Conservation (phyloP, 306 rosid genomes). For the Trifolium subterraneum region DNA sequence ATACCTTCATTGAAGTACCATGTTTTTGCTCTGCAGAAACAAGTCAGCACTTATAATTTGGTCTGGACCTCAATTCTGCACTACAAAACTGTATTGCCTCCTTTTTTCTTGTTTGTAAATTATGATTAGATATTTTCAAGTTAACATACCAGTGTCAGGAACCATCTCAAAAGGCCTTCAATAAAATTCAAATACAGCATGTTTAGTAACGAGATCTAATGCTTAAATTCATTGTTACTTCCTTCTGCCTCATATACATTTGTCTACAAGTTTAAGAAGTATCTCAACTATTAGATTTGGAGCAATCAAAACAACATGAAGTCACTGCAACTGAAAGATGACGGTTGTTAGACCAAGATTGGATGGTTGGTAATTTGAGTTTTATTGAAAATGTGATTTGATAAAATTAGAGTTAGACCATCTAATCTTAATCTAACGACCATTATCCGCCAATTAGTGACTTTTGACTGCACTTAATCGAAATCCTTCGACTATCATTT, state of each 20-base stretch:
- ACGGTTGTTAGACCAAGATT: background rate
- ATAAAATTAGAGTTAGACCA: too few species aligned
- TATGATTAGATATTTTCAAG: background rate
- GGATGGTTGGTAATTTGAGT: too few species aligned
- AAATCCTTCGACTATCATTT: background rate
- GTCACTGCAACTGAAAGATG: background rate
- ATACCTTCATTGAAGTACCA: background rate
- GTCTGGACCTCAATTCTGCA: background rate
- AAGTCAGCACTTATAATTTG: conserved; percentile 13
- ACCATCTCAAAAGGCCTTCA: background rate
- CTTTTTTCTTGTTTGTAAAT: background rate
- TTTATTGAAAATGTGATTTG: too few species aligned
- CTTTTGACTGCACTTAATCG: background rate
- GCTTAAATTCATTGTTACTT: background rate
- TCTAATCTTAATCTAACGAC: background rate
- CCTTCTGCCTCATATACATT: background rate
- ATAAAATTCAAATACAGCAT: background rate
- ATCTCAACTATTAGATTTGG: background rate
- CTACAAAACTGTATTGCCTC: background rate
- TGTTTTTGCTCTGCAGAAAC: conserved; percentile 21
- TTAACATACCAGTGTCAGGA: background rate
- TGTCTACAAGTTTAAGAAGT: background rate
- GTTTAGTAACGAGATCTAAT: background rate
- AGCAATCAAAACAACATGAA: background rate
- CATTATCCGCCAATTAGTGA: background rate